Evolutionary conservation across 805 yeast species (phyloP), one percentile per base, ranked within the genome.

Genomic region (Yamadazyma philogaea): DNA sequence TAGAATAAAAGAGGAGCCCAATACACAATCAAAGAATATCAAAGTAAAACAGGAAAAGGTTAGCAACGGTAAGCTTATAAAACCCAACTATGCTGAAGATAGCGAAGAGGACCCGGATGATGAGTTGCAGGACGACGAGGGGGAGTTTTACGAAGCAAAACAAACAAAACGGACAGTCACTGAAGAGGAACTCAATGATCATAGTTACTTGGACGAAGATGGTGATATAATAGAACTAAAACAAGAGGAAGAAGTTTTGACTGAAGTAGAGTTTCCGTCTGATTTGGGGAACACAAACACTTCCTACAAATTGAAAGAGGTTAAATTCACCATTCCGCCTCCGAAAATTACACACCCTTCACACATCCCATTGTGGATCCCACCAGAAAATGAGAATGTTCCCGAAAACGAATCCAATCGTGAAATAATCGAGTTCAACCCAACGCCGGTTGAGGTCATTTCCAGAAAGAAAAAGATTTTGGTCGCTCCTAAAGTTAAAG

Each of bases 291-390:
- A 30, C 10, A 38, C 43, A 1, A 30, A 44, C 6, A 40, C 45
- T 14, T 12, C 30, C 15, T 28, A 48, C 59, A 7, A 55, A 52
- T 37, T 62, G 48, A 65, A 61, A 27, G 40, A 55, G 2, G 49
- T 68, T 28, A 59, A 57, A 39, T 66, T 46, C 44, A 52, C 67
- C 11, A 55, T 70, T 2, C 64, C 69, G 3, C 59, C 64, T 2
- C 66, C 68, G 1, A 46, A 61, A 27, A 58, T 70, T 7, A 70
- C 73, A 0, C 74, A 70, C 48, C 75, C 75, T 3, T 66, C 74
- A 1, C 75, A 70, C 51, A 64, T 70, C 8, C 74, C 74, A 4
- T 43, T 58, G 6, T 69, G 74, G 74, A 55, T 56, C 21, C 72
- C 74, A 3, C 51, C 53, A 56, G 57, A 39, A 44, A 43, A 16